Evolutionary conservation across 352 stramenopile genomes (phyloP), one percentile per base, ranked within the genome.

Genomic region (Pythium periplocum): DNA sequence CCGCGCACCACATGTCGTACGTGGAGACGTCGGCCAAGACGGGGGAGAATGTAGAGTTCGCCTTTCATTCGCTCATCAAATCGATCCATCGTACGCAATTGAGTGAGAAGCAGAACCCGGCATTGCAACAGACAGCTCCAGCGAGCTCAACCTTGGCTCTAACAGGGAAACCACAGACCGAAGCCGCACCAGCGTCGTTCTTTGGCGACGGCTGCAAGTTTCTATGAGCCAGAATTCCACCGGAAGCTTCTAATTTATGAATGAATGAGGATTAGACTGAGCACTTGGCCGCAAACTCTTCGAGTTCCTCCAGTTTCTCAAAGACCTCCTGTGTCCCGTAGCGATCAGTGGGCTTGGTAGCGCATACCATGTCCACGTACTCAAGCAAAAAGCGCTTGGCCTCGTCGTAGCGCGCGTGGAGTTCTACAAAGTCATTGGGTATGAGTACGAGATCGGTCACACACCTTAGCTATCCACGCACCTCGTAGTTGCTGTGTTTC

Each of bases 1-100:
- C 67, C 5, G 55, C 68, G 10, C 75, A 87, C 10, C 77, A 90
- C 69, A 84, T 92, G 82, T 61, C 63, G 37, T 92, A 89, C 64
- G 59, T 90, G 34, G 82, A 92, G 58, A 90, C 82, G n/a, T 89
- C 78, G 9, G 82, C 82, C 49, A 88, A 89, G 69, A 89, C 76
- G 0, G 79, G 78, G 3, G 53, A 75, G 30, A 86, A 88, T 45
- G 82, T 89, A 0, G 62, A 84, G 34, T 54, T 73, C 10, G 76
- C 72, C 3, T 92, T 92, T 61, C 66, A 72, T 32, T 59, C 61
- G 26, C 65, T 92, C 26, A 75, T 92, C 51, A 51, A 62, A 5
- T 62, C 75, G 0, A 77, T 89, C 40, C 68, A 91, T 33, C 66
- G 76, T 41, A 69, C 78, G 9, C 62, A 72, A 39, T 43, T 69